Evolutionary conservation across 208 protist species (phyloP).

Genomic region (Balamuthia mandrillaris): DNA sequence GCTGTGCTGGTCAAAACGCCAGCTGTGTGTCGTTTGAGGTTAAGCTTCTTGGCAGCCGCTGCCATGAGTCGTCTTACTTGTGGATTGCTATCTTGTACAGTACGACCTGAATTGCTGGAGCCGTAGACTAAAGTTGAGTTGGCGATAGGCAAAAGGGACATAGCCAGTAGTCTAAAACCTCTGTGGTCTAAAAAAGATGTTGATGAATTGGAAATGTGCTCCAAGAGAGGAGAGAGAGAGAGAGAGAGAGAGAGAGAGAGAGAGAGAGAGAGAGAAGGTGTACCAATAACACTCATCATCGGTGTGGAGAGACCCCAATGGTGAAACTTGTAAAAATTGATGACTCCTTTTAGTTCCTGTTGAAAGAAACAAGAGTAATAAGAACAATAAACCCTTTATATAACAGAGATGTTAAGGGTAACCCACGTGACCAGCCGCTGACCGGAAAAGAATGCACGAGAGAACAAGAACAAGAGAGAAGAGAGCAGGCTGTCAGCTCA

Average conservation of each 20-base stretch:
- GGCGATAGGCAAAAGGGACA: constrained; percentile 5
- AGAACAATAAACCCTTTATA: not conserved
- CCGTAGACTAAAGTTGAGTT: constrained; percentile 28
- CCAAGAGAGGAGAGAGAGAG: too few relatives aligned
- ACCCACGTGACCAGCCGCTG: not conserved
- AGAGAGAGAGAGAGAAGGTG: not conserved
- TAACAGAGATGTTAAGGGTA: not conserved
- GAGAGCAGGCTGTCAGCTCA: not conserved
- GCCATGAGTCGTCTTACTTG: not conserved
- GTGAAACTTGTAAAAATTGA: constrained; percentile 38
- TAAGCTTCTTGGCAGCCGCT: not conserved
- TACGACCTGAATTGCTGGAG: not conserved
- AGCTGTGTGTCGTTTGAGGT: constrained; percentile 8
- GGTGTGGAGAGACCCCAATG: constrained; percentile 24
- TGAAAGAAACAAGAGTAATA: not conserved
- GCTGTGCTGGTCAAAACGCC: too few relatives aligned
- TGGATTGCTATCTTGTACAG: not conserved
- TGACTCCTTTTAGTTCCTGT: constrained; percentile 23
- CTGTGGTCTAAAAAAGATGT: not conserved
- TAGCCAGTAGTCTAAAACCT: not conserved
- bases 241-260: too few relatives aligned
- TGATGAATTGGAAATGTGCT: too few relatives aligned
- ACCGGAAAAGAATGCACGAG: too few relatives aligned
- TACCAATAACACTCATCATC: constrained; percentile 36
- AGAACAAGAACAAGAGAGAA: too few relatives aligned